Evolutionary conservation across 169 alveolate species (phyloP).

Genomic region (Eimeria brunetti): DNA sequence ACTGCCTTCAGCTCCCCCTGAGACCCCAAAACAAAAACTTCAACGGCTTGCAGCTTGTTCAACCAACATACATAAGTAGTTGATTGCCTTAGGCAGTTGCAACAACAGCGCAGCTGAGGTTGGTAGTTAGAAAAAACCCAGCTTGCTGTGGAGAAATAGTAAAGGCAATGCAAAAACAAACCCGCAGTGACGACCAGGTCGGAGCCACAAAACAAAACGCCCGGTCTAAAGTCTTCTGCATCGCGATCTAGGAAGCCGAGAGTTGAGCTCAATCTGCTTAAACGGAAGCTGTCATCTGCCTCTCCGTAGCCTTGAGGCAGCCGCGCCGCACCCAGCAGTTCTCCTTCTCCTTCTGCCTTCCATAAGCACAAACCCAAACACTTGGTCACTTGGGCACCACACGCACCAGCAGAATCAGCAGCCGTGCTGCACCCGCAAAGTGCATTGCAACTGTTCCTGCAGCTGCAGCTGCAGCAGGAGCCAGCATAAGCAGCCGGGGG

Average conservation of each 20-base stretch:
- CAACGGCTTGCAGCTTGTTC: background rate
- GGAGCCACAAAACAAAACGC: slow-evolving; percentile 45
- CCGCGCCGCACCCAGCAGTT: slow-evolving; percentile 43
- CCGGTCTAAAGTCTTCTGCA: slow-evolving; percentile 18
- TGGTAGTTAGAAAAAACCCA: background rate
- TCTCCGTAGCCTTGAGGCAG: slow-evolving; percentile 45
- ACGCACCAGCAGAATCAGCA: background rate
- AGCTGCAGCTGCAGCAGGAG: background rate
- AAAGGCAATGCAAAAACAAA: background rate
- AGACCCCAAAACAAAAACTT: background rate
- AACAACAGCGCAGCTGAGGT: background rate
- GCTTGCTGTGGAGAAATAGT: background rate
- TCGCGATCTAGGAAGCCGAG: background rate
- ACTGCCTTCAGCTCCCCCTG: slow-evolving; percentile 58
- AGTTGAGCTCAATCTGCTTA: background rate
- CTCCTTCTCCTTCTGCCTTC: slow-evolving; percentile 62
- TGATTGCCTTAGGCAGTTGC: background rate
- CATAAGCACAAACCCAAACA: slow-evolving; percentile 40
- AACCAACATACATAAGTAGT: background rate
- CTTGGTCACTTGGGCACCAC: background rate
- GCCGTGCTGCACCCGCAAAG: slow-evolving; percentile 22
- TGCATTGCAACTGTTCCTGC: slow-evolving; percentile 6
- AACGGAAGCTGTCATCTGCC: slow-evolving; percentile 12
- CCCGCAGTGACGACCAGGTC: slow-evolving; percentile 64
- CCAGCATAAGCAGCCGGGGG: background rate